A percentile compares a stretch with the other conserved stretches of the same genome.
Evolutionary conservation across 768 basidiomycete genomes (phyloP).

Genomic region (Tephrocybe sp.): DNA sequence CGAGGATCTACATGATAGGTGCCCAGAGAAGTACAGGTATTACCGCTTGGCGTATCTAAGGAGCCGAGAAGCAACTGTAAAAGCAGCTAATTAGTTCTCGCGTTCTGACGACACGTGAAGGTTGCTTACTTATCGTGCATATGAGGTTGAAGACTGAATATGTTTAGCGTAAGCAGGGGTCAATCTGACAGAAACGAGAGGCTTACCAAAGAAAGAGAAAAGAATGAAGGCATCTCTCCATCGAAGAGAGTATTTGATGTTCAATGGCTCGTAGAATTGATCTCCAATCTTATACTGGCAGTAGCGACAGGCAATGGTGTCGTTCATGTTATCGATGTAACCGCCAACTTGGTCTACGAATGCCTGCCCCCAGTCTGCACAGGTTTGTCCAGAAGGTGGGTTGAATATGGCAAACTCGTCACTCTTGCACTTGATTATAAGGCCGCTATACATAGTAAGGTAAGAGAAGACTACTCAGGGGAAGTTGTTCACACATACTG

Average conservation of each 20-base stretch:
- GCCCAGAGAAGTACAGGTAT: constrained; percentile 1
- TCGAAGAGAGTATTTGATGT: constrained; percentile 58
- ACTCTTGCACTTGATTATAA: constrained; percentile 59
- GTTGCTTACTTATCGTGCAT: constrained; percentile 45
- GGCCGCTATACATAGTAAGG: constrained; percentile 41
- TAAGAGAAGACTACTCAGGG: constrained; percentile 11
- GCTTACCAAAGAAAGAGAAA: constrained; percentile 59
- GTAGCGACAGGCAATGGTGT: constrained; percentile 64
- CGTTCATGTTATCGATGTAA: constrained; percentile 69
- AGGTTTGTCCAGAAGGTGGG: constrained; percentile 76
- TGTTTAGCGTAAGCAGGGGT: background rate
- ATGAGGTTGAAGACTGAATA: constrained; percentile 66
- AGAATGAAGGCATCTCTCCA: constrained; percentile 74
- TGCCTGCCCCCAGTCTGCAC: constrained; percentile 64
- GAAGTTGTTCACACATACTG: constrained; percentile 43
- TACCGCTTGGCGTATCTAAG: constrained; percentile 71
- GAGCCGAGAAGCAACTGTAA: constrained; percentile 63
- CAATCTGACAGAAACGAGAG: background rate
- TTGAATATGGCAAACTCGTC: constrained; percentile 74
- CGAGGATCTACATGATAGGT: background rate
- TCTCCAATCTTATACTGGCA: constrained; percentile 72
- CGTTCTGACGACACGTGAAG: background rate
- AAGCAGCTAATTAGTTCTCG: constrained; percentile 15
- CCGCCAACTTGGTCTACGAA: constrained; percentile 68
- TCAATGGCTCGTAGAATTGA: constrained; percentile 67